phyloP scores from a whole-genome alignment of 225 moss, liverwort and hornwort species.

The Marchantia polymorpha region DNA sequence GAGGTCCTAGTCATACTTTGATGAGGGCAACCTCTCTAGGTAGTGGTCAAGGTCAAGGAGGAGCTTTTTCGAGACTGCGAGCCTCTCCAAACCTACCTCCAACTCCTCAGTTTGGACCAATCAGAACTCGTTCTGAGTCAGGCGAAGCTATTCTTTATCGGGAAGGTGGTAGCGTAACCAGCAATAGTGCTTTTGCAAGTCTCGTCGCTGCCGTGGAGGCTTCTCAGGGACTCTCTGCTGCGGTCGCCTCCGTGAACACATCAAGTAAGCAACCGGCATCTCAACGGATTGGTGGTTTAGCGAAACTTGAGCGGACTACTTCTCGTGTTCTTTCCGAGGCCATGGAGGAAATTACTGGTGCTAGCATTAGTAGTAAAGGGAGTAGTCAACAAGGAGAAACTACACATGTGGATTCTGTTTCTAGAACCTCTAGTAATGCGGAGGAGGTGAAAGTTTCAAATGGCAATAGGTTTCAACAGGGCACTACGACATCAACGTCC shows the following conservation, averaged over 20 bases:
- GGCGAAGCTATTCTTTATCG: constrained; percentile 32
- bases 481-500: constrained; percentile 35
- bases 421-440: neutral
- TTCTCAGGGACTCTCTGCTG: constrained; percentile 27
- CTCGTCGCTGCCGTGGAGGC: constrained; percentile 39
- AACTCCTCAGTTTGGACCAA: constrained; percentile 49
- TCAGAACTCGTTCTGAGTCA: constrained; percentile 56
- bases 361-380: constrained; percentile 1
- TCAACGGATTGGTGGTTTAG: constrained; percentile 16
- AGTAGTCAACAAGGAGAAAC: constrained; percentile 8
- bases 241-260: constrained; percentile 15
- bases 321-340: constrained; percentile 4
- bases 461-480: constrained; percentile 34
- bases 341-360: constrained; percentile 4
- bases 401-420: neutral
- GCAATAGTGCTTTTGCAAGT: constrained; percentile 48
- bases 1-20: constrained; percentile 3
- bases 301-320: constrained; percentile 14
- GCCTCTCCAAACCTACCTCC: constrained; percentile 28
- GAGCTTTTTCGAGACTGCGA: constrained; percentile 51
- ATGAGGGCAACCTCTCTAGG: constrained; percentile 37
- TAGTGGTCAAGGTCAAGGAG: constrained; percentile 26
- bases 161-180: constrained; percentile 43
- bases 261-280: constrained; percentile 7
- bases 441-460: constrained; percentile 6